A percentile compares a stretch with the other conserved stretches of the same genome.
phyloP scores from a whole-genome alignment of 176 grass and related monocot species.

The Chrysopogon serrulatus region DNA sequence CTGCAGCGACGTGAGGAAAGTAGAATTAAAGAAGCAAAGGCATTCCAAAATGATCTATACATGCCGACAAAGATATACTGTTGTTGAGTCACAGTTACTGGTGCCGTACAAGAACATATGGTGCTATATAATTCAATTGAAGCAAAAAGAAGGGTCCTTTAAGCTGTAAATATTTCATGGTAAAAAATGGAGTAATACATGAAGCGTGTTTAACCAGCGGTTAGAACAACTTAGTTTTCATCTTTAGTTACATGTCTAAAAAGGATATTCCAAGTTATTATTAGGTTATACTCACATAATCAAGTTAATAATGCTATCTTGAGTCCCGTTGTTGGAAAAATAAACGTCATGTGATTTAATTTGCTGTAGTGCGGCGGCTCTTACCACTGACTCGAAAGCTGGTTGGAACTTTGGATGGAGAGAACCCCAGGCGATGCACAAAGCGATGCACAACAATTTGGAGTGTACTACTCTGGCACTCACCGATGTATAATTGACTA shows the following conservation, averaged over 20 bases:
- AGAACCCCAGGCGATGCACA: background rate
- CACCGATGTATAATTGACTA: background rate
- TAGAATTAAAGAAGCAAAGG: background rate
- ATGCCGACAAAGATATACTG: background rate
- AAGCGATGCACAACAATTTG: constrained; percentile 6
- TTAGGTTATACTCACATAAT: background rate
- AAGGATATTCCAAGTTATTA: background rate
- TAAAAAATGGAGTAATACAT: background rate
- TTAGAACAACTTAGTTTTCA: background rate
- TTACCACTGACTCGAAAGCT: background rate
- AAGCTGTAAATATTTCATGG: background rate
- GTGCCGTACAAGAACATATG: background rate
- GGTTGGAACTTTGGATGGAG: no score
- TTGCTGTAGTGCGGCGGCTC: background rate
- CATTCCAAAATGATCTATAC: background rate
- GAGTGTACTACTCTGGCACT: background rate
- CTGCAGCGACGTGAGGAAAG: background rate
- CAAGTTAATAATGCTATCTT: background rate
- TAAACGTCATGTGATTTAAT: background rate
- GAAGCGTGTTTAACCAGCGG: background rate
- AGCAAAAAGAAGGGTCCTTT: background rate
- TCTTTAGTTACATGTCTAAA: background rate
- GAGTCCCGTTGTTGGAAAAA: background rate
- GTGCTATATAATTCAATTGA: background rate
- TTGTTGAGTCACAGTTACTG: background rate